phyloP scores from a whole-genome alignment of 2,329 filamentous ascomycete genomes.

The Ophiostoma sp. region DNA sequence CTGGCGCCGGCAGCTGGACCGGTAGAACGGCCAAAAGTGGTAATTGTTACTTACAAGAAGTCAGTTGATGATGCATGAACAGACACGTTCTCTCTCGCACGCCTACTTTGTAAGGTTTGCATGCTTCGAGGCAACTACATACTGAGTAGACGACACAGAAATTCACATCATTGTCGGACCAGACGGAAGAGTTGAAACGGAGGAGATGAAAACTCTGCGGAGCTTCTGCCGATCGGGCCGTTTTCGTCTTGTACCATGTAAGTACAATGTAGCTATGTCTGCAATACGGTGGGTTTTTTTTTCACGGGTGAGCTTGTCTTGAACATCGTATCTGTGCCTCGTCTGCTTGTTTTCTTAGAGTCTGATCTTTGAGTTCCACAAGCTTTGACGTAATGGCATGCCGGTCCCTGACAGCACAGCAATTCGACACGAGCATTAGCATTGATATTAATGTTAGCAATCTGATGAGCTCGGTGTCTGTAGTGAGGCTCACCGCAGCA shows the following conservation, averaged over 20 bases:
- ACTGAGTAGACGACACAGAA: too few species aligned
- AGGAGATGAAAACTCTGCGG: background rate
- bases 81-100: background rate
- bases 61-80: background rate
- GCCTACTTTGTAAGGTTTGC: background rate
- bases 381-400: background rate
- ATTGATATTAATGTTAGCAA: background rate
- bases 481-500: background rate
- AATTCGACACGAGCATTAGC: background rate
- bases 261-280: background rate
- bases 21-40: background rate
- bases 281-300: background rate
- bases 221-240: background rate
- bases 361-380: background rate
- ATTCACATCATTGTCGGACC: too few species aligned
- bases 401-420: background rate
- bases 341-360: too few species aligned
- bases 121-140: background rate
- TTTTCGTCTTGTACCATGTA: background rate
- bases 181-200: background rate
- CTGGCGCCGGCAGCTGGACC: constrained; percentile 3
- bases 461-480: background rate
- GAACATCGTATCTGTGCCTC: background rate
- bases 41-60: background rate
- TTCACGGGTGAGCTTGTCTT: background rate